Conservation (phyloP, 2,329 filamentous ascomycete genomes). For the Septoria petroselini region DNA sequence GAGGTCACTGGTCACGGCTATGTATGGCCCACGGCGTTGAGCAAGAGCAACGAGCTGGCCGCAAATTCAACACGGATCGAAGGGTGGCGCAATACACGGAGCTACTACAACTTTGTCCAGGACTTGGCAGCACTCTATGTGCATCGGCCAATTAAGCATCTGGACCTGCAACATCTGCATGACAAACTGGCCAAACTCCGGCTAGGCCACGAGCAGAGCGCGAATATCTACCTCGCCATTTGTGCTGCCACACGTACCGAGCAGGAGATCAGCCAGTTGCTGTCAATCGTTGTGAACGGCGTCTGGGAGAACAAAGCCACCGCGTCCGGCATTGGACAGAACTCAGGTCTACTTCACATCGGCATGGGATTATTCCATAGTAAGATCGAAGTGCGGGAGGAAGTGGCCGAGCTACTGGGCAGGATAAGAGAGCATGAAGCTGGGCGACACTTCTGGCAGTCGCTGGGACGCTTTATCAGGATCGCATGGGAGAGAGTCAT, state of each 20-base stretch:
- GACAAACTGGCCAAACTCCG: constrained; percentile 83
- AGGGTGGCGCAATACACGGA: constrained; percentile 92
- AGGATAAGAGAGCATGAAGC: constrained; percentile 82
- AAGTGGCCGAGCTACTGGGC: constrained; percentile 75
- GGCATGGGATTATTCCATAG: constrained; percentile 90
- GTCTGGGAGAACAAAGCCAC: constrained; percentile 30
- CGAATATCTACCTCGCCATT: constrained; percentile 81
- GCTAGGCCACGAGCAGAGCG: constrained; percentile 70
- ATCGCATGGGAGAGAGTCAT: constrained; percentile 77
- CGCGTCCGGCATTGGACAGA: constrained; percentile 17
- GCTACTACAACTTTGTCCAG: constrained; percentile 86
- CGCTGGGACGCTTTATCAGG: constrained; percentile 82
- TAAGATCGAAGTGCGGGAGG: constrained; percentile 71
- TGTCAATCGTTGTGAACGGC: constrained; percentile 36
- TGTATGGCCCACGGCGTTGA: constrained; percentile 82
- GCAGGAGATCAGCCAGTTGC: constrained; percentile 68
- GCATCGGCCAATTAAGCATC: constrained; percentile 62
- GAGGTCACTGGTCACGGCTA: constrained; percentile 72
- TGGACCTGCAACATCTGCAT: constrained; percentile 88
- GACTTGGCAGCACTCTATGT: constrained; percentile 39
- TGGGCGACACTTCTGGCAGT: constrained; percentile 87
- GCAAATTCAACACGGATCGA: constrained; percentile 92
- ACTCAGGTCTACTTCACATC: constrained; percentile 42
- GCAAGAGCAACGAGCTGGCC: constrained; percentile 79
- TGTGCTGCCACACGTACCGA: constrained; percentile 62